phyloP scores from a whole-genome alignment of 2,329 filamentous ascomycete species.

The Zasmidium angulare region DNA sequence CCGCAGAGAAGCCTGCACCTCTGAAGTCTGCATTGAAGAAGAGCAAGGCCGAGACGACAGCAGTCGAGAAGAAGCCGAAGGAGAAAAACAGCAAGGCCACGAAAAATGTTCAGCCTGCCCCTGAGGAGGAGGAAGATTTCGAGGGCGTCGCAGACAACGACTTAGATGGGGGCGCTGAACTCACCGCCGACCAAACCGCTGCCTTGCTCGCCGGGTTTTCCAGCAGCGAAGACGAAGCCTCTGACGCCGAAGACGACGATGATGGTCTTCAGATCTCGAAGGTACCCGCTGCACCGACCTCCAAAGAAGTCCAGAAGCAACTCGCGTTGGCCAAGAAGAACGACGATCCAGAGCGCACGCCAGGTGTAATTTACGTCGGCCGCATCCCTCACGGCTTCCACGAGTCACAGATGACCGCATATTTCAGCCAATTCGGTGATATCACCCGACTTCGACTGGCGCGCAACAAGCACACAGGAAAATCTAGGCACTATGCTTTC shows the following conservation, averaged over 20 bases:
- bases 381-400: conserved; percentile 95
- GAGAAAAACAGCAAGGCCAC: conserved; percentile 17
- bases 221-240: conserved; percentile 44
- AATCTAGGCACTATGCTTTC: conserved; percentile 91
- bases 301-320: conserved; percentile 36
- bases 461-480: conserved; percentile 87
- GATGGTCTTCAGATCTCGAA: conserved; percentile 40
- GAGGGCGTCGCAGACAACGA: conserved; percentile 22
- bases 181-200: conserved; percentile 50
- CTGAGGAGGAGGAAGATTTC: conserved; percentile 18
- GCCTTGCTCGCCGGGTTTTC: conserved; percentile 53
- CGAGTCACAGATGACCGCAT: conserved; percentile 90
- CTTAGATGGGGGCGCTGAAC: conserved; percentile 29
- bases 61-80: conserved; percentile 11
- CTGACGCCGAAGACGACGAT: conserved; percentile 36
- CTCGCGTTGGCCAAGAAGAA: conserved; percentile 48
- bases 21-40: conserved; percentile 36
- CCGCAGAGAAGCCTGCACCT: conserved; percentile 30
- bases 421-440: conserved; percentile 89
- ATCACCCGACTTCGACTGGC: conserved; percentile 79
- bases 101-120: conserved; percentile 19
- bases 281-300: conserved; percentile 35
- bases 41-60: conserved; percentile 19
- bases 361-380: conserved; percentile 85
- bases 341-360: conserved; percentile 53